These are phyloP conservation scores for Cochlearia excelsa DNA, from an alignment of 345 rosid species.

Conservation along the genomic window DNA sequence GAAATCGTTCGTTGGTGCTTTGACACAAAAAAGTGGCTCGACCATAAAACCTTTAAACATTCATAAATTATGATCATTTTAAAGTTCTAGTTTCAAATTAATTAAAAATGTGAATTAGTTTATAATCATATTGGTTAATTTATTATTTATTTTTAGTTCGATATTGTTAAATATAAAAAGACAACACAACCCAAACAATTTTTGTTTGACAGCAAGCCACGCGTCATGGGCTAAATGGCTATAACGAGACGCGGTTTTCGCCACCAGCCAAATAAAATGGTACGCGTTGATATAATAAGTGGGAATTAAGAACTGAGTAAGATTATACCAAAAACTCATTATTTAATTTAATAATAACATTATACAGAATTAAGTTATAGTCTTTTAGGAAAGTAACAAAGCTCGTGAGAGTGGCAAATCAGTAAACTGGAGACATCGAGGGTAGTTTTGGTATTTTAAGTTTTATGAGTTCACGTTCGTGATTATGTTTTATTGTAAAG, in stretches of 20 bases:
- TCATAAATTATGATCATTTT: no score
- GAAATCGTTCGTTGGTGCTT: background rate
- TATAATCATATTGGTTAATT: no score
- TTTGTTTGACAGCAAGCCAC: constrained; percentile 12
- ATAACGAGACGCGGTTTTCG: no score
- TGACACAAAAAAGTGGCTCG: constrained; percentile 3
- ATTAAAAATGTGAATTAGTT: no score
- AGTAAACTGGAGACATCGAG: constrained; percentile 5
- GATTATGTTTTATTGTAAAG: background rate
- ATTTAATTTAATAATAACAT: constrained; percentile 14
- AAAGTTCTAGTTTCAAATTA: no score
- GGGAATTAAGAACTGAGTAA: constrained; percentile 19
- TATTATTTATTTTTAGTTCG: background rate
- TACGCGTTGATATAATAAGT: constrained; percentile 23
- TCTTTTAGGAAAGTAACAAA: constrained; percentile 30
- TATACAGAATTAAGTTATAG: background rate
- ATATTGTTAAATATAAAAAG: constrained; percentile 5
- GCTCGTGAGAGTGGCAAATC: constrained; percentile 40
- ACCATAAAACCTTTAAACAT: constrained; percentile 1
- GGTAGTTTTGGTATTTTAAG: background rate
- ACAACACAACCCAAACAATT: constrained; percentile 5
- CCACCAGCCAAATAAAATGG: no score
- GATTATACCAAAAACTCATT: constrained; percentile 13
- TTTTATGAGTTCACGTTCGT: constrained; percentile 18
- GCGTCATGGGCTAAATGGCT: constrained; percentile 4